Percentiles rank a stretch among this genome's conserved stretches.
These are phyloP conservation scores for Aspergillus asperescens DNA, from an alignment of 495 filamentous ascomycete genomes.

Conservation along the genomic window DNA sequence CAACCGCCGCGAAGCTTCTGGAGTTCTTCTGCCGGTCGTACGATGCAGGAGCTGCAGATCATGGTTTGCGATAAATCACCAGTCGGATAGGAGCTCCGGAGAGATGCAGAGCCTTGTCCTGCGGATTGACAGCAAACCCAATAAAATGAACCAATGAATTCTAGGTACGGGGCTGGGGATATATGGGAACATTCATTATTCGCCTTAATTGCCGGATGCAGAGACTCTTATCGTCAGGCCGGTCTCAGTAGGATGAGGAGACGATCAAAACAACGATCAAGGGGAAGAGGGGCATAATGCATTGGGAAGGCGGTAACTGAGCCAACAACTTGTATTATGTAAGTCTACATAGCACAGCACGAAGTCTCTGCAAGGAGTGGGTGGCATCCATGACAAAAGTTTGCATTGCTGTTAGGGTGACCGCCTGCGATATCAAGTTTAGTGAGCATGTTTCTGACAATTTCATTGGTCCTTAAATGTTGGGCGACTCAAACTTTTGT, in stretches of 20 bases:
- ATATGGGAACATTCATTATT: background rate
- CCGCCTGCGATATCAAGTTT: too few species aligned
- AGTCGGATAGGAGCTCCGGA: background rate
- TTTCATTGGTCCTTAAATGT: too few species aligned
- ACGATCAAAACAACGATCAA: background rate
- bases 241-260: background rate
- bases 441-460: too few species aligned
- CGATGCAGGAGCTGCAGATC: slow-evolving; percentile 24
- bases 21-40: slow-evolving; percentile 21
- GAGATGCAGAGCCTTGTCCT: background rate
- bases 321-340: too few species aligned
- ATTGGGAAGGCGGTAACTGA: background rate
- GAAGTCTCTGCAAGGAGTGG: too few species aligned
- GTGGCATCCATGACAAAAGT: too few species aligned
- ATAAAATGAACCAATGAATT: background rate
- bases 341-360: background rate
- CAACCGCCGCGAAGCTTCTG: slow-evolving; percentile 28
- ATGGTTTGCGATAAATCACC: slow-evolving; percentile 20
- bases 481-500: too few species aligned
- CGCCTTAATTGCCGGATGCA: background rate
- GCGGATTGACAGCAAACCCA: background rate
- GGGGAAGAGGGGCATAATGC: background rate
- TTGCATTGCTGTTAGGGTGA: too few species aligned
- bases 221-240: background rate
- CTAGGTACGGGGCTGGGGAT: background rate